phyloP scores from a whole-genome alignment of 192 early-diverging fungal species.

The Bifiguratus adelaidae region DNA sequence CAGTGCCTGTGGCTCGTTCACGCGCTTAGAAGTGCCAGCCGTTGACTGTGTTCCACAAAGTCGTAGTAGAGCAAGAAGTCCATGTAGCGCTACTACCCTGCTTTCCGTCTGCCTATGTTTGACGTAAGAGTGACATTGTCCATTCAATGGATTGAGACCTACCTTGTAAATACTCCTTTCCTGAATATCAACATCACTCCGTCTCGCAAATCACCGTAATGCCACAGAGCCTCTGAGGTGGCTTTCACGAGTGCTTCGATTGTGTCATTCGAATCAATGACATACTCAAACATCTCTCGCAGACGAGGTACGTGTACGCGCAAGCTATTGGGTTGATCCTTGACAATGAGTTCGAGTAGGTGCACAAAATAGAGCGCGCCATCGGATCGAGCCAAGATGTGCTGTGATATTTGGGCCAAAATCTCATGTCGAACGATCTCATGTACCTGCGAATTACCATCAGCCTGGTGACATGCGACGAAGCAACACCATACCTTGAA shows the following conservation, averaged over 20 bases:
- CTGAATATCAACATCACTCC: constrained; percentile 57
- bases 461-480: background rate
- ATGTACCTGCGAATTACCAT: constrained; percentile 23
- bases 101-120: constrained; percentile 36
- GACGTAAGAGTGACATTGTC: background rate
- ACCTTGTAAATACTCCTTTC: constrained; percentile 59
- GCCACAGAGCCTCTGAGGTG: constrained; percentile 36
- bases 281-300: background rate
- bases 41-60: no score
- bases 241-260: constrained; percentile 28
- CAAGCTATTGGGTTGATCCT: constrained; percentile 22
- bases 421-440: constrained; percentile 56
- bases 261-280: background rate
- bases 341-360: constrained; percentile 32
- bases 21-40: no score
- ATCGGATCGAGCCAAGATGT: constrained; percentile 34
- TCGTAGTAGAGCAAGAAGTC: constrained; percentile 40
- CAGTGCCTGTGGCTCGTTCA: constrained; percentile 8
- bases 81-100: constrained; percentile 46
- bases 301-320: constrained; percentile 18
- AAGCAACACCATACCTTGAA: constrained; percentile 26
- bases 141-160: no score
- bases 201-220: constrained; percentile 41
- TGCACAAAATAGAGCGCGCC: constrained; percentile 31
- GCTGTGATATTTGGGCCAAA: constrained; percentile 53